phyloP scores from a whole-genome alignment of 1,139 yeast species.

The Chernovozyma sophiae-reginae region DNA sequence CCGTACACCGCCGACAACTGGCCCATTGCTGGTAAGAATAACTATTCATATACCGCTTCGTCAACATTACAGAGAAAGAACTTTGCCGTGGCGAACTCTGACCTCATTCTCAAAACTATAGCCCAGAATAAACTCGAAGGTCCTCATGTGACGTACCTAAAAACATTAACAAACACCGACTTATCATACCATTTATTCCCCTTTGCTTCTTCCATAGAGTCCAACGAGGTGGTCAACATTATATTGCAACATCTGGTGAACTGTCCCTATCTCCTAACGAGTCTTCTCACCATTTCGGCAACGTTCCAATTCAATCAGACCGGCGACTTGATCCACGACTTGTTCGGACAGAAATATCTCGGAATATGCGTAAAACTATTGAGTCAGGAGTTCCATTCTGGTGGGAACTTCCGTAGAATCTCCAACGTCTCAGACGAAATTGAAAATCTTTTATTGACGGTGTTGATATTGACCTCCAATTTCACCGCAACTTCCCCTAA shows the following conservation, averaged over 20 bases:
- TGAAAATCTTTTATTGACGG: constrained; percentile 36
- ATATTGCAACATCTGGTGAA: constrained; percentile 30
- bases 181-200: constrained; percentile 34
- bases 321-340: constrained; percentile 27
- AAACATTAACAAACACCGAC: constrained; percentile 24
- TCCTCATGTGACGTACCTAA: constrained; percentile 31
- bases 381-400: constrained; percentile 28
- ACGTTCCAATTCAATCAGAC: constrained; percentile 34
- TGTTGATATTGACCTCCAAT: constrained; percentile 32
- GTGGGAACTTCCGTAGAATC: constrained; percentile 4
- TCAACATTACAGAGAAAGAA: neutral
- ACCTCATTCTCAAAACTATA: constrained; percentile 22
- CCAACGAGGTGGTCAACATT: constrained; percentile 31
- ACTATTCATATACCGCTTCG: no score
- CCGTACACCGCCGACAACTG: no score
- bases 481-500: constrained; percentile 29
- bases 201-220: constrained; percentile 33
- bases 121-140: constrained; percentile 20
- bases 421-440: constrained; percentile 24
- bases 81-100: constrained; percentile 3
- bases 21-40: no score
- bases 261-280: constrained; percentile 33
- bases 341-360: constrained; percentile 28
- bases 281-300: constrained; percentile 36
- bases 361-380: constrained; percentile 29